phyloP scores from a whole-genome alignment of 73 alveolate genomes.

The Breviolum minutum region DNA sequence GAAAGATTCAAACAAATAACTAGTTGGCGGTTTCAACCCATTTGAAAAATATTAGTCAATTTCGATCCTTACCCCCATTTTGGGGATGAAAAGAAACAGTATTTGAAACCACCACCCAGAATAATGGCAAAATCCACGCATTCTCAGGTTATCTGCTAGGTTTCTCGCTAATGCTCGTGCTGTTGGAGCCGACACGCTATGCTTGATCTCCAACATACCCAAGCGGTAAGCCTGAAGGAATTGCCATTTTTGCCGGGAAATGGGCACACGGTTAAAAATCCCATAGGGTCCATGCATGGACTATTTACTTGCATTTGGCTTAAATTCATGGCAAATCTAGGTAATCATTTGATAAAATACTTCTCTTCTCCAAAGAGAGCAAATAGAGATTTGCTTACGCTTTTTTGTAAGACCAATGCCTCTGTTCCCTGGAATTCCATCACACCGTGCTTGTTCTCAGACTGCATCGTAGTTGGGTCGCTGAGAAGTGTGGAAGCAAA shows the following conservation, averaged over 20 bases:
- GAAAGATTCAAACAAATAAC: neutral
- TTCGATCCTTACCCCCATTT: too few species aligned
- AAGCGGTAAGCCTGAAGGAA: slow-evolving; percentile 33
- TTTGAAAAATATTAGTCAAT: too few species aligned
- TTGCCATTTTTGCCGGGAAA: neutral
- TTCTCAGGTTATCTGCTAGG: neutral
- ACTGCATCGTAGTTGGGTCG: neutral
- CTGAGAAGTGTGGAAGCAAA: slow-evolving; percentile 1
- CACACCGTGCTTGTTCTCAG: neutral
- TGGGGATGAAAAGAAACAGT: too few species aligned
- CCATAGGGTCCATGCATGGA: too few species aligned
- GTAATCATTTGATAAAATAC: too few species aligned
- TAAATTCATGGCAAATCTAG: too few species aligned
- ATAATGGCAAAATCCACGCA: neutral
- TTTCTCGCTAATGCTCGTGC: slow-evolving; percentile 10
- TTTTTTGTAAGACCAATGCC: neutral
- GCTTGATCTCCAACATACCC: slow-evolving; percentile 47
- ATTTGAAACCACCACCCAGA: neutral
- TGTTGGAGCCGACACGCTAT: neutral
- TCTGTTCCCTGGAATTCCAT: slow-evolving; percentile 7
- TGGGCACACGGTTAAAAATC: too few species aligned
- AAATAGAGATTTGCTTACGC: neutral
- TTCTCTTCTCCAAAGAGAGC: too few species aligned
- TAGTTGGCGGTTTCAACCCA: too few species aligned
- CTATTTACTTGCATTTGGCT: neutral